Percentiles rank a stretch among this genome's conserved stretches.
phyloP scores from a whole-genome alignment of 2,329 filamentous ascomycete species.

The Massarina eburnea region DNA sequence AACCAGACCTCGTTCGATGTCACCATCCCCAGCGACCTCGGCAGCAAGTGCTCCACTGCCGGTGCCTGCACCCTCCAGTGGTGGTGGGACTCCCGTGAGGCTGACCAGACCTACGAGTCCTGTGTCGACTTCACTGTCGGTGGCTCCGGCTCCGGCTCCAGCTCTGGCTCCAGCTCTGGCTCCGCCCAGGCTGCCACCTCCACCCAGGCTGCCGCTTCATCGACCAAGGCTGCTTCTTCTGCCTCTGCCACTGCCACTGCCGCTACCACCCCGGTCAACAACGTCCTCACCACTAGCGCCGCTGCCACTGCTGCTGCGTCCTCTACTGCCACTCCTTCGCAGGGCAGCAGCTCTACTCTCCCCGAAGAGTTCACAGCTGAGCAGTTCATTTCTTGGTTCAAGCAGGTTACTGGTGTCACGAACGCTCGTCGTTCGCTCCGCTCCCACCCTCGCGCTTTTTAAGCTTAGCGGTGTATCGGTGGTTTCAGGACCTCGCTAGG shows the following conservation, averaged over 20 bases:
- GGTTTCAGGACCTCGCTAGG: not conserved
- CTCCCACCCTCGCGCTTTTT: conserved; percentile 33
- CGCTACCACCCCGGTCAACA: conserved; percentile 1
- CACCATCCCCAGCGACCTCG: conserved; percentile 56
- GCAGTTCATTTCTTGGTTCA: conserved; percentile 36
- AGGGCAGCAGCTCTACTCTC: conserved; percentile 16
- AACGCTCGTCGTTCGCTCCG: conserved; percentile 30
- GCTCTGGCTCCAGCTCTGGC: not conserved
- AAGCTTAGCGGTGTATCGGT: not conserved
- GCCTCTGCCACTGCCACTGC: conserved; percentile 13
- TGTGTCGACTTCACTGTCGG: conserved; percentile 61
- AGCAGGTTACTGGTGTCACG: conserved; percentile 25
- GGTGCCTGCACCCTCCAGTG: conserved; percentile 62
- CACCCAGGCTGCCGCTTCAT: conserved; percentile 13
- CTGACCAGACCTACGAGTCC: conserved; percentile 64
- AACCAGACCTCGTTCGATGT: conserved; percentile 55
- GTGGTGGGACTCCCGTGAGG: conserved; percentile 60
- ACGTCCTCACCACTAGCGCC: conserved; percentile 3
- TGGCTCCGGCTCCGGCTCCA: conserved; percentile 22
- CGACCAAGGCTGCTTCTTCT: conserved; percentile 7
- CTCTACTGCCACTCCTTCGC: conserved; percentile 10
- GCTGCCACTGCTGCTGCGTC: conserved; percentile 11
- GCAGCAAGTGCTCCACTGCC: conserved; percentile 48
- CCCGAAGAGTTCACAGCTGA: conserved; percentile 37
- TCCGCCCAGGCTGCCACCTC: conserved; percentile 11